Conservation (phyloP, 2,329 filamentous ascomycete genomes). For the Fusarium nelsonii region DNA sequence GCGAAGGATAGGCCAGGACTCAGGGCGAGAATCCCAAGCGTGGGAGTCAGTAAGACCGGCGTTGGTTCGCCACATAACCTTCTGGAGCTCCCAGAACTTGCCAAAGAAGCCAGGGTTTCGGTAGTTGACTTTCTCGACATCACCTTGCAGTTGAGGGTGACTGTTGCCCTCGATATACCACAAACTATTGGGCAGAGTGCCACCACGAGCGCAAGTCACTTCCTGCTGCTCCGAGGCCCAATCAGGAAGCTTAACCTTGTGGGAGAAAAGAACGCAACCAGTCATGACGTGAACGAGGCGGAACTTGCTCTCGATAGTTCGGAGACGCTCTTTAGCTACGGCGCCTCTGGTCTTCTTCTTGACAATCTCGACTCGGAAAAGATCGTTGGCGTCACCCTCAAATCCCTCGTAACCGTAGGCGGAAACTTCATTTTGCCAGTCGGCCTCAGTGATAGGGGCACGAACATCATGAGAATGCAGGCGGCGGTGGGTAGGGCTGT, state of each 20-base stretch:
- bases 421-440: slow-evolving; percentile 96
- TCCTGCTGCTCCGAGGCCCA: slow-evolving; percentile 99
- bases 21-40: slow-evolving; percentile 95
- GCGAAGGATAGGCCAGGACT: slow-evolving; percentile 90
- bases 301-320: slow-evolving; percentile 98
- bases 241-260: slow-evolving; percentile 98
- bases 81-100: slow-evolving; percentile 97
- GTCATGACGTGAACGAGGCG: slow-evolving; percentile 96
- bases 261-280: slow-evolving; percentile 94
- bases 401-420: slow-evolving; percentile 98
- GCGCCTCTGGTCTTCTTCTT: slow-evolving; percentile 86
- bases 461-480: slow-evolving; percentile 97
- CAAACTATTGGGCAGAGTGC: slow-evolving; percentile 93
- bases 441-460: slow-evolving; percentile 84
- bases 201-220: slow-evolving; percentile 94
- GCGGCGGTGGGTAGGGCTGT: slow-evolving; percentile 84
- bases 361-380: slow-evolving; percentile 94
- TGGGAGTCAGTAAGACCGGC: slow-evolving; percentile 96
- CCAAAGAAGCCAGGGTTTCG: slow-evolving; percentile 93
- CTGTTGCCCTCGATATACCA: slow-evolving; percentile 97
- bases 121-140: slow-evolving; percentile 96
- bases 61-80: slow-evolving; percentile 99
- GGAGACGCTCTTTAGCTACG: slow-evolving; percentile 83
- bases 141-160: slow-evolving; percentile 79
- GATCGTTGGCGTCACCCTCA: slow-evolving; percentile 94